Base-by-base conservation (phyloP, 257 asterid genomes). In the Fraxinus anomala region DNA sequence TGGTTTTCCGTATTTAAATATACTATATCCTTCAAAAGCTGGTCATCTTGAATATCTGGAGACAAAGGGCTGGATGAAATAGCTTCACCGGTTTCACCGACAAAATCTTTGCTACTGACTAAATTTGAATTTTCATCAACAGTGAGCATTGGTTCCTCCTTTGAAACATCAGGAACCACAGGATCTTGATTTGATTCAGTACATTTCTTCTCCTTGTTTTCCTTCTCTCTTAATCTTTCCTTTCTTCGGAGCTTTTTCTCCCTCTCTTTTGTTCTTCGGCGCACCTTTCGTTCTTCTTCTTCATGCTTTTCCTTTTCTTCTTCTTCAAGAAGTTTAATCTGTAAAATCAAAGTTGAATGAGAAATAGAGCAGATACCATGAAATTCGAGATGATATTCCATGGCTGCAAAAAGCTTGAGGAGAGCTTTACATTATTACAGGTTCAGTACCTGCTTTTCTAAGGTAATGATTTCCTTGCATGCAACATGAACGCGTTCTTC, bases 241-340 rank as follows among this genome's bases (percentile, higher is more conserved):
- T 93, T 96, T 81, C 96, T 91, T 23, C 99, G 84, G 6, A 93
- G 93, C 85, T 93, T 96, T 83, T 96, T 96, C 77, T 92, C 98
- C 85, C 90, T 88, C 82, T 93, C 99, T 89, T 96, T 96, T 74
- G 89, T 82, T 84, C 92, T 89, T 82, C 89, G 88, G 70, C 97
- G 92, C 82, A 88, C 94, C 85, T 82, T 88, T 70, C 94, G 89
- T 77, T 89, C 97, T 87, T 96, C 98, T 86, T 96, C 97, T 84
- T 92, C 93, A 19, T 92, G 97, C 75, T 92, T 96, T 86, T 96
- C 99, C 84, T 87, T 96, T 88, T 93, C 99, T 85, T 93, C 99
- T 88, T 96, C 99, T 83, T 96, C 98, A 72, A 96, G 98, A 80
- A 96, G 99, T 83, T 93, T 93, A 91, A 78, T 87, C 99, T 96